phyloP scores from a whole-genome alignment of 129 eudicot species.

The Gnaphalium uliginosum region DNA sequence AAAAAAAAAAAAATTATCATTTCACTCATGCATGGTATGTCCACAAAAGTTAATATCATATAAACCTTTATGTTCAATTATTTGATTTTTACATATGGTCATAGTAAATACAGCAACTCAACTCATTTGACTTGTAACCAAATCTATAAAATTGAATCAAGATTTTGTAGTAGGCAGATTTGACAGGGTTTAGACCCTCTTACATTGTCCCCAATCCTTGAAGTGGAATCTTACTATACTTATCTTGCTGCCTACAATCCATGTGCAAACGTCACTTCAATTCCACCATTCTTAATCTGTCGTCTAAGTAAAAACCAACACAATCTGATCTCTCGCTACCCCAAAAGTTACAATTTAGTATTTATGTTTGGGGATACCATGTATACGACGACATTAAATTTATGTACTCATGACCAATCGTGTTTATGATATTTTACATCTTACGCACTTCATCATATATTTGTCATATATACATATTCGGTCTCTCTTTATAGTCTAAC shows the following conservation, averaged over 20 bases:
- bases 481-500: too few relatives aligned
- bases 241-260: constrained; percentile 15
- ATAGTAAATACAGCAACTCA: not conserved
- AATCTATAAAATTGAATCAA: constrained; percentile 17
- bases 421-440: too few relatives aligned
- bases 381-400: too few relatives aligned
- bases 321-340: not conserved
- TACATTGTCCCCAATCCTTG: constrained; percentile 32
- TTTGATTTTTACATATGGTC: constrained; percentile 19
- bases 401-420: too few relatives aligned
- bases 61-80: not conserved
- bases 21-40: not conserved
- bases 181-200: constrained; percentile 21
- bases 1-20: not conserved
- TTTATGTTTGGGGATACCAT: too few relatives aligned
- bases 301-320: not conserved
- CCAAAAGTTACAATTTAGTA: not conserved
- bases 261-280: constrained; percentile 20
- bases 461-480: too few relatives aligned
- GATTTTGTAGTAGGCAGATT: constrained; percentile 19
- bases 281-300: constrained; percentile 14
- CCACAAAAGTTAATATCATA: not conserved
- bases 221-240: constrained; percentile 27
- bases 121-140: constrained; percentile 22
- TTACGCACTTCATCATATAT: too few relatives aligned